Percentiles rank a stretch among this genome's conserved stretches.
Conservation (phyloP, 345 rosid genomes). For the Acer yangbiense region DNA sequence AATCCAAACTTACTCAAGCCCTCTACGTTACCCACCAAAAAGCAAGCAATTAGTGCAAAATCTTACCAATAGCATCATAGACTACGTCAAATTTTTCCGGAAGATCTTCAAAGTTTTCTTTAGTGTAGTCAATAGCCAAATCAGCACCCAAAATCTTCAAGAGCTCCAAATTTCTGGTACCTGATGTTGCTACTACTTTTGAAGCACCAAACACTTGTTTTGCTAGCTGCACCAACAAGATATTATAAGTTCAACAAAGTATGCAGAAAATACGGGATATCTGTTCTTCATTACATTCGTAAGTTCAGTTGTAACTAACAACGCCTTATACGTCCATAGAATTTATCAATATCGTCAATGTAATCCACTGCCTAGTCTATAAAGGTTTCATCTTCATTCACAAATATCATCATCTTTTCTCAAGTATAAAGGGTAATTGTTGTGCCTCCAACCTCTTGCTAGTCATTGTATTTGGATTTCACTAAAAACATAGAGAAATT, state of each 20-base stretch:
- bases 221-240: conserved; percentile 58
- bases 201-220: conserved; percentile 91
- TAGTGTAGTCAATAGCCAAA: conserved; percentile 87
- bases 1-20: background rate
- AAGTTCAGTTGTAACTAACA: background rate
- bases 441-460: background rate
- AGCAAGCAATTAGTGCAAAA: background rate
- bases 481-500: background rate
- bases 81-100: conserved; percentile 80
- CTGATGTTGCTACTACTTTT: conserved; percentile 82
- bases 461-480: background rate
- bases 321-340: background rate
- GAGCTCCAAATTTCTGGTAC: conserved; percentile 70
- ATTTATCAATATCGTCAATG: background rate
- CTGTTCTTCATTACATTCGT: background rate
- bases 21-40: background rate
- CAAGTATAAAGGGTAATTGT: background rate
- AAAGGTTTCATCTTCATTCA: background rate
- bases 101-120: conserved; percentile 78
- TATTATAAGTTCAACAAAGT: background rate
- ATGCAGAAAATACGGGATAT: background rate
- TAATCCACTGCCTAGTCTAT: background rate
- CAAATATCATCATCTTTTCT: background rate
- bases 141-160: conserved; percentile 85
- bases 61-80: conserved; percentile 86